Evolutionary conservation across 129 eudicot species (phyloP).

Genomic region (Helianthus tuberosus): DNA sequence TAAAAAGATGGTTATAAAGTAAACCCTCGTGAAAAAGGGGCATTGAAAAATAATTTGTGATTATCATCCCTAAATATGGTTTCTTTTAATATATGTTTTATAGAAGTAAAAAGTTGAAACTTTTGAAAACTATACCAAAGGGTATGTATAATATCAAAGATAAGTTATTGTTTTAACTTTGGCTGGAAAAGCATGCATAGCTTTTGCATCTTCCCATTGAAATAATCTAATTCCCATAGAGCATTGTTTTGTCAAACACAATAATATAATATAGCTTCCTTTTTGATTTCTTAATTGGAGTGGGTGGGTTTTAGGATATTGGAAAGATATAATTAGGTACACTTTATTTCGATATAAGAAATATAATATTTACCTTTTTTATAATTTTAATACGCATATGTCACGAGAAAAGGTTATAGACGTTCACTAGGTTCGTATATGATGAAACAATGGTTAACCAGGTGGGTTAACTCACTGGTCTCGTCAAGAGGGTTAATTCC

Average conservation of each 20-base stretch:
- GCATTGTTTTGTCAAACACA: conserved; percentile 21
- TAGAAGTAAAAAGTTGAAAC: neutral
- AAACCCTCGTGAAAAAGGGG: too few species aligned
- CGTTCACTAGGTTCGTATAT: neutral
- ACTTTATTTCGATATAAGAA: neutral
- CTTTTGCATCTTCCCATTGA: conserved; percentile 22
- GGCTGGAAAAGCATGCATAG: neutral
- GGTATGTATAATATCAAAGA: neutral
- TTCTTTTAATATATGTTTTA: neutral
- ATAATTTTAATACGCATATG: neutral
- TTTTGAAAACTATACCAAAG: neutral
- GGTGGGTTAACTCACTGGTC: too few species aligned
- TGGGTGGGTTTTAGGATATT: conserved; percentile 26
- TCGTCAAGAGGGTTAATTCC: too few species aligned
- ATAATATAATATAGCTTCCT: conserved; percentile 17
- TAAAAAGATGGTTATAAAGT: too few species aligned
- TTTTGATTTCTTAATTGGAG: conserved; percentile 20
- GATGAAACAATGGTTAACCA: too few species aligned
- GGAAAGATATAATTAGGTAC: neutral
- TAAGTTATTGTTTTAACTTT: neutral
- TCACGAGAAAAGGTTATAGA: neutral
- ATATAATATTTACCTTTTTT: neutral
- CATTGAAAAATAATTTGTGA: too few species aligned
- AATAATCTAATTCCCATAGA: conserved; percentile 9
- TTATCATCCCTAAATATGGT: neutral